Percentiles rank a stretch among this genome's conserved stretches.
Conservation (phyloP, 495 filamentous ascomycete species). For the Aspergillus taichungensis region DNA sequence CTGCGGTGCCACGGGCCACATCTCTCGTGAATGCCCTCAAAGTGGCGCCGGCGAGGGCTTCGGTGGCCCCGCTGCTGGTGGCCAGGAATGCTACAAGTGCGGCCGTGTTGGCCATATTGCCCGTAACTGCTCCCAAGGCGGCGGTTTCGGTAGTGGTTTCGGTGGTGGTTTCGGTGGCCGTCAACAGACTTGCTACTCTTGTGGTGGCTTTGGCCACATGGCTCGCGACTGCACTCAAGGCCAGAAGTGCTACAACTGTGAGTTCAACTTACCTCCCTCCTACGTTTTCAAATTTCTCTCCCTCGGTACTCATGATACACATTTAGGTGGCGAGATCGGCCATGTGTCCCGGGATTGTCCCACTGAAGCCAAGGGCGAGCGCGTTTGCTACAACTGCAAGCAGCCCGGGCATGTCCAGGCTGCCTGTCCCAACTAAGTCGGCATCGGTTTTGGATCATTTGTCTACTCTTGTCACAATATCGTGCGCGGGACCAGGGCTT, state of each 20-base stretch:
- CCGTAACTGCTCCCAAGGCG: constrained; percentile 77
- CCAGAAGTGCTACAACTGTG: constrained; percentile 99
- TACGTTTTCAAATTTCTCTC: not conserved
- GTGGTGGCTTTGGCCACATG: constrained; percentile 94
- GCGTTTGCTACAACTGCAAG: constrained; percentile 99
- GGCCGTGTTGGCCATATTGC: constrained; percentile 95
- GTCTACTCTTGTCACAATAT: constrained; percentile 15
- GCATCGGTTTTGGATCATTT: constrained; percentile 13
- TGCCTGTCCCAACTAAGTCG: constrained; percentile 66
- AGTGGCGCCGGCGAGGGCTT: constrained; percentile 41
- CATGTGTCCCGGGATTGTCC: constrained; percentile 94
- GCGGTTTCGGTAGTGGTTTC: constrained; percentile 39
- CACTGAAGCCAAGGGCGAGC: constrained; percentile 77
- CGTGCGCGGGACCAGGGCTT: constrained; percentile 9
- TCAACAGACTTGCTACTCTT: constrained; percentile 89
- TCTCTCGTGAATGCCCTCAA: constrained; percentile 84
- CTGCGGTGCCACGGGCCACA: constrained; percentile 79
- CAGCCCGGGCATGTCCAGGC: constrained; percentile 94
- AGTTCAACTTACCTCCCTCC: constrained; percentile 11
- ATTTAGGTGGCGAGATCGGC: constrained; percentile 70
- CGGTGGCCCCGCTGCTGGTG: constrained; percentile 34
- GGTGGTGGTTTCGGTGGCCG: constrained; percentile 45
- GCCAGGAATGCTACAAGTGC: constrained; percentile 97
- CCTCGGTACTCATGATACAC: constrained; percentile 3
- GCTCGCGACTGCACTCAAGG: constrained; percentile 96